Evolutionary conservation across 331 rosid genomes (phyloP), one percentile per base, ranked within the genome.

Genomic region (Prunus yedoensis): DNA sequence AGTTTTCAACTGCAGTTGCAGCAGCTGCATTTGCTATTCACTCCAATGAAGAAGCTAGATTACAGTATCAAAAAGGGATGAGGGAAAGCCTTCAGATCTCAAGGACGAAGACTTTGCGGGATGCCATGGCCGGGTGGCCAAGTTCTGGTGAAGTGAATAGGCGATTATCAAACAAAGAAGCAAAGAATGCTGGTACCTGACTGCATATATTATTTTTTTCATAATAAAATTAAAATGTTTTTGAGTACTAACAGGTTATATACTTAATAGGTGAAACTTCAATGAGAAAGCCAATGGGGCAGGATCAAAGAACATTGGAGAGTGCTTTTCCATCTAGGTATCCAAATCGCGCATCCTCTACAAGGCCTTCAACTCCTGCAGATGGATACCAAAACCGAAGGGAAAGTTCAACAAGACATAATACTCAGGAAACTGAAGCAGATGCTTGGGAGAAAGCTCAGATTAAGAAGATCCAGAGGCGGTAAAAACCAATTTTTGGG

Each of bases 1-100:
- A 88, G 70, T 79, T 78, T 71, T 85, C 86, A 71, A 54, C 91
- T 17, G 91, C 91, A 27, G 81, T 84, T 20, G 91, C 92, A 59
- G 88, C 96, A 64, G 88, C 88, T 70, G 92, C 90, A 54, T 80
- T 78, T 74, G 90, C 91, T 17, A 79, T 92, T 80, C 80, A 81
- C 76, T 87, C 96, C 5, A 71, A 79, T 13, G 91, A 93, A 73
- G 84, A 90, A 78, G 84, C 75, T 13, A 87, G 81, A 60, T 67
- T 41, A 17, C 80, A 59, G 46, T 7, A 75, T 47, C 76, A 68
- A 68, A 85, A 56, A 18, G 85, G 63, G 83, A 78, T 68, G 78
- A 78, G 68, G 73, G 81, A 80, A 61, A 61, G 21, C 43, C 68
- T 74, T 11, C 76, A 79, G 66, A 67, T 70, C 77, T 72, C 91